Evolutionary conservation across 2,329 filamentous ascomycete genomes (phyloP).

Genomic region (Eutypella sp.): DNA sequence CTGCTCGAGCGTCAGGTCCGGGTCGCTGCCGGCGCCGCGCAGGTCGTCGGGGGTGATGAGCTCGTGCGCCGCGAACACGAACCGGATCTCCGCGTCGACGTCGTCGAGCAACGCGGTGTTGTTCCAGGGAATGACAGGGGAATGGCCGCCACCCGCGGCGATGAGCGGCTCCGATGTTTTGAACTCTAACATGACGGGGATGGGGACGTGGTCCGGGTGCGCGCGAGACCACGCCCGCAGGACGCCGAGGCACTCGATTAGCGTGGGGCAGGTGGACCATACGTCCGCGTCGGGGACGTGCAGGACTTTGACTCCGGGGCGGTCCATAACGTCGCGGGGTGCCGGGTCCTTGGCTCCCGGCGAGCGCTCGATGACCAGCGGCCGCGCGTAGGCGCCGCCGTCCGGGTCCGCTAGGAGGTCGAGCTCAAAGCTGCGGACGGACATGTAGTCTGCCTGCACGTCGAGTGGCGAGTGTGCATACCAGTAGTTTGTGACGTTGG

Average conservation of each 20-base stretch:
- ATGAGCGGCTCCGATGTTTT: slow-evolving; percentile 30
- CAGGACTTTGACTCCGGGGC: slow-evolving; percentile 43
- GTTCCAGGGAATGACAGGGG: slow-evolving; percentile 38
- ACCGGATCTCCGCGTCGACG: slow-evolving; percentile 42
- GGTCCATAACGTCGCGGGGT: slow-evolving; percentile 32
- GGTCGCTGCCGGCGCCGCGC: too few relatives aligned
- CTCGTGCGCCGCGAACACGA: slow-evolving; percentile 32
- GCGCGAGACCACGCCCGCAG: slow-evolving; percentile 40
- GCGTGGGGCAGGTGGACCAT: slow-evolving; percentile 40
- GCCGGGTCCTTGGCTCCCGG: slow-evolving; percentile 34
- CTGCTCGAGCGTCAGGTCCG: slow-evolving; percentile 38
- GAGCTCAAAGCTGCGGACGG: slow-evolving; percentile 42
- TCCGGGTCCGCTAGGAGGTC: slow-evolving; percentile 44
- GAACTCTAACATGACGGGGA: slow-evolving; percentile 45
- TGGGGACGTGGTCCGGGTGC: slow-evolving; percentile 38
- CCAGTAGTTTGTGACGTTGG: slow-evolving; percentile 36
- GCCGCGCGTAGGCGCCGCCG: slow-evolving; percentile 42
- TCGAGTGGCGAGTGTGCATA: slow-evolving; percentile 42
- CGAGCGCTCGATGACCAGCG: slow-evolving; percentile 36
- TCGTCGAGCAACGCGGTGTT: slow-evolving; percentile 38
- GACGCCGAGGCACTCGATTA: slow-evolving; percentile 37
- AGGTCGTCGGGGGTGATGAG: slow-evolving; percentile 45
- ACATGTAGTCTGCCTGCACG: slow-evolving; percentile 40
- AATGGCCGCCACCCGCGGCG: slow-evolving; percentile 22
- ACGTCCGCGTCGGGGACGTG: slow-evolving; percentile 47